These are phyloP conservation scores for Ceratocystiopsis minuta DNA, from an alignment of 2,329 filamentous ascomycete species.

Conservation along the genomic window DNA sequence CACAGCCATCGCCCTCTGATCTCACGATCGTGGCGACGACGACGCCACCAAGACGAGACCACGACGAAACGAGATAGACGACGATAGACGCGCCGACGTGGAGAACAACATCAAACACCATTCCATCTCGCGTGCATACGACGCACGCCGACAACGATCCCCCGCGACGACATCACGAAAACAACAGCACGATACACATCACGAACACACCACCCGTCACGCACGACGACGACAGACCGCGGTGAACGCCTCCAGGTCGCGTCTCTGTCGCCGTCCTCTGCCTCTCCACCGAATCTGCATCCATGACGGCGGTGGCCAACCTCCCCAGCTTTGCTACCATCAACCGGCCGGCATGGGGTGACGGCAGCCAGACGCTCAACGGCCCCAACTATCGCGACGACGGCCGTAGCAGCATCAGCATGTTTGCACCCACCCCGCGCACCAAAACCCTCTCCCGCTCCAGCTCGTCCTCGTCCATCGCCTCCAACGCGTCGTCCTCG, in stretches of 20 bases:
- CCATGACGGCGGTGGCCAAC: constrained; percentile 52
- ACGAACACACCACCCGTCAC: too few species aligned
- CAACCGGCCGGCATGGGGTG: constrained; percentile 48
- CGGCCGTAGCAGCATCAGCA: constrained; percentile 71
- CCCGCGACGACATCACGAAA: too few species aligned
- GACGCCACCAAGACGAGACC: too few species aligned
- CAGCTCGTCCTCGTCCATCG: constrained; percentile 80
- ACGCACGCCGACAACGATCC: too few species aligned
- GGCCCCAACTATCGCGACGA: constrained; percentile 64
- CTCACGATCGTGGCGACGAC: too few species aligned
- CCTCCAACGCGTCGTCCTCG: constrained; percentile 42
- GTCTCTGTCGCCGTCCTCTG: constrained; percentile 1
- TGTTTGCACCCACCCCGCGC: constrained; percentile 57
- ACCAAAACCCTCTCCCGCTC: constrained; percentile 73
- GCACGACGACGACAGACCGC: neutral
- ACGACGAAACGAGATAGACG: too few species aligned
- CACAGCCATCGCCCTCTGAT: too few species aligned
- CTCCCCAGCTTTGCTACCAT: constrained; percentile 45
- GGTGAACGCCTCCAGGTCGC: neutral
- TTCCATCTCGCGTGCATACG: too few species aligned
- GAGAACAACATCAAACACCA: too few species aligned
- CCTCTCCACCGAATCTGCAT: constrained; percentile 11
- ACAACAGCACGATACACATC: too few species aligned
- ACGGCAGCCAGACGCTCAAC: constrained; percentile 31
- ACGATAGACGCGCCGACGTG: too few species aligned